These are phyloP conservation scores for Filosporella fistucella DNA, from an alignment of 495 filamentous ascomycete genomes.

Conservation along the genomic window DNA sequence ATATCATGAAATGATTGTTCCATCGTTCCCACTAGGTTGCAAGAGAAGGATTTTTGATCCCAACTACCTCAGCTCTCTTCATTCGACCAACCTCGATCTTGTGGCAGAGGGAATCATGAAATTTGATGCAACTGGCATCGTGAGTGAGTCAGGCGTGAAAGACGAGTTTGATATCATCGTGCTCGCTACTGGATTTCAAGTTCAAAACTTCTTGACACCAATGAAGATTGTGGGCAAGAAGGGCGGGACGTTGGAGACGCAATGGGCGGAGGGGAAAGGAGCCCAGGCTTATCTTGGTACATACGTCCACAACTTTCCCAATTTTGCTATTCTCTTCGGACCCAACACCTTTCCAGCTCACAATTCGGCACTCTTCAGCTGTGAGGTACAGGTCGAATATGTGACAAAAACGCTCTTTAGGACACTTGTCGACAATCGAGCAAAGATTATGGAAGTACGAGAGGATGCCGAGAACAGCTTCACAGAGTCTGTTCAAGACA, in stretches of 20 bases:
- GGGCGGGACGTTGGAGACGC: constrained; percentile 28
- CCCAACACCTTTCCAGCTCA: constrained; percentile 40
- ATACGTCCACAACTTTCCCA: constrained; percentile 35
- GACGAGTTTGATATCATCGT: constrained; percentile 38
- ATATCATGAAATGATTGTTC: constrained; percentile 37
- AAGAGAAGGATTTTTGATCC: constrained; percentile 41
- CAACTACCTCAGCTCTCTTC: constrained; percentile 21
- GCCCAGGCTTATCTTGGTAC: constrained; percentile 35
- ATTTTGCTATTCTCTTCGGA: constrained; percentile 36
- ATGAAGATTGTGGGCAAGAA: constrained; percentile 31
- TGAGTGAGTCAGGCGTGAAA: too few species aligned
- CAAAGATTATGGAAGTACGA: too few species aligned
- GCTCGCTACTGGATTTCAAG: constrained; percentile 36
- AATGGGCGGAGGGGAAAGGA: constrained; percentile 32
- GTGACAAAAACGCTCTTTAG: too few species aligned
- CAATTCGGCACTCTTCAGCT: constrained; percentile 34
- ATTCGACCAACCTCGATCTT: constrained; percentile 30
- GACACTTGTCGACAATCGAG: too few species aligned
- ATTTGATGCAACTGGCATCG: too few species aligned
- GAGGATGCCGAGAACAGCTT: too few species aligned
- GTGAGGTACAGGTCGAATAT: constrained; percentile 35
- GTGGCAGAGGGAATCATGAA: constrained; percentile 29
- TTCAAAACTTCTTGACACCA: constrained; percentile 26
- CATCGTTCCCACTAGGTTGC: constrained; percentile 34
- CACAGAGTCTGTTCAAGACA: too few species aligned